Base-by-base conservation (phyloP, 2,329 filamentous ascomycete genomes). In the Davidsoniella virescens region DNA sequence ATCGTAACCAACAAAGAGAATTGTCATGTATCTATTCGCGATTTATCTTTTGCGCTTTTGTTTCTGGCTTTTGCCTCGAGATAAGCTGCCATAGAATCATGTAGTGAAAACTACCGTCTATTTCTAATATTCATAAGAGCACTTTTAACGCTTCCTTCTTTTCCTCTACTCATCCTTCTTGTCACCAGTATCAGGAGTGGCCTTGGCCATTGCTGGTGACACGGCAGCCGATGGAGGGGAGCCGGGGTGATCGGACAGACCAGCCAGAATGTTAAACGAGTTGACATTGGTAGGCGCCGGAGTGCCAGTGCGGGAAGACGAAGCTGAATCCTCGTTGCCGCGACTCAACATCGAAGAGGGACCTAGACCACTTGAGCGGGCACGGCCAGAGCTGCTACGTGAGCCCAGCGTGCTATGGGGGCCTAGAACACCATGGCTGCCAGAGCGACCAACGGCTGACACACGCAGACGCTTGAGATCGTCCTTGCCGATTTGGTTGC, bases 401-500 rank as follows among this genome's bases (percentile, higher is more conserved):
- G 83, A 85, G 56, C 77, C 80, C 59, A 95, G 84, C 74, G 94
- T 84, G 55, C 86, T 88, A 48, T 83, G 82, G 10, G 92, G 90
- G 26, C 87, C 88, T 56, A 96, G 67, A 59, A 75, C 69, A 60
- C 79, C 65, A 66, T 78, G 72, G 66, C 80, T 66, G 72, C 78
- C 73, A 63, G 80, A 62, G 55, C 74, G 63, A 59, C 76, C 70
- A 69, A 20, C 20, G 17, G 37, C 17, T 8, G 17, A 75, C 45
- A 72, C 68, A 67, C 83, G 85, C 58, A 98, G 75, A 59, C 87
- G 85, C 55, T 86, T 82, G 53, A 98, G 75, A 62, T 98, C 92
- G 59, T 95, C 88, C 70, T 87, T 87, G 54, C 80, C 85, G 57
- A 98, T 83, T 59, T 84, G 84, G 70, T 92, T 94, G 58, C 84